Percentiles rank a stretch among this genome's conserved stretches.
These are phyloP conservation scores for Trichophyton benhamiae DNA, from an alignment of 2,329 filamentous ascomycete genomes.

Conservation along the genomic window DNA sequence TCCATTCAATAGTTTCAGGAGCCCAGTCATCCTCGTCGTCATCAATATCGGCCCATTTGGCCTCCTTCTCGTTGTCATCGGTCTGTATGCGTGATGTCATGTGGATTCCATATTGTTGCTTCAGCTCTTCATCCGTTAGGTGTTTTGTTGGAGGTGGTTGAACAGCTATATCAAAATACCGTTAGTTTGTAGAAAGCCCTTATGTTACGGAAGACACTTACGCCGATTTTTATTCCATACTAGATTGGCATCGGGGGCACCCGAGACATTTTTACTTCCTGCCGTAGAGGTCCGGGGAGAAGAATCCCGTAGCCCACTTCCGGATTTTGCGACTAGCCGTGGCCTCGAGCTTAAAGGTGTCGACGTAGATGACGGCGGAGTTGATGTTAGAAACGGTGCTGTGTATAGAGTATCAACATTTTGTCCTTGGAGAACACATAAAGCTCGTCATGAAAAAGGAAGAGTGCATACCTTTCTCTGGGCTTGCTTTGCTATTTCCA, in stretches of 20 bases:
- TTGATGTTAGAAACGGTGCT: slow-evolving; percentile 27
- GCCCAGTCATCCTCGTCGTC: slow-evolving; percentile 59
- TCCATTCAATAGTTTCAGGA: slow-evolving; percentile 56
- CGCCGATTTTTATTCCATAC: slow-evolving; percentile 60
- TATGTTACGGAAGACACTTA: slow-evolving; percentile 20
- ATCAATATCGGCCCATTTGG: slow-evolving; percentile 58
- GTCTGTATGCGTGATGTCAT: slow-evolving; percentile 52
- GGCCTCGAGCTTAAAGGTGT: slow-evolving; percentile 39
- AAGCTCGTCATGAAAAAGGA: neutral
- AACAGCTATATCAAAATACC: slow-evolving; percentile 29
- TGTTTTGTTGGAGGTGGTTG: slow-evolving; percentile 49
- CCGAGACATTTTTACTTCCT: slow-evolving; percentile 33
- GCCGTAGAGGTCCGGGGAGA: slow-evolving; percentile 38
- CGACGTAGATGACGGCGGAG: slow-evolving; percentile 26
- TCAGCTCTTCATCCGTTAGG: slow-evolving; percentile 55
- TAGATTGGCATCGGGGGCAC: slow-evolving; percentile 54
- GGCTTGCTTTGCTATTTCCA: slow-evolving; percentile 35
- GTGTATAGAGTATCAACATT: slow-evolving; percentile 3
- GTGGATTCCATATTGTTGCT: slow-evolving; percentile 57
- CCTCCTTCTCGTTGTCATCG: slow-evolving; percentile 49
- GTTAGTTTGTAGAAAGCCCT: slow-evolving; percentile 10
- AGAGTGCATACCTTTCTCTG: slow-evolving; percentile 43
- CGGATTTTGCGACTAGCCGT: slow-evolving; percentile 51
- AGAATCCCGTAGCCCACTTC: slow-evolving; percentile 40
- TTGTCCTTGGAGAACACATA: neutral